phyloP scores from a whole-genome alignment of 306 rosid species.

The Hippophae tibetana region DNA sequence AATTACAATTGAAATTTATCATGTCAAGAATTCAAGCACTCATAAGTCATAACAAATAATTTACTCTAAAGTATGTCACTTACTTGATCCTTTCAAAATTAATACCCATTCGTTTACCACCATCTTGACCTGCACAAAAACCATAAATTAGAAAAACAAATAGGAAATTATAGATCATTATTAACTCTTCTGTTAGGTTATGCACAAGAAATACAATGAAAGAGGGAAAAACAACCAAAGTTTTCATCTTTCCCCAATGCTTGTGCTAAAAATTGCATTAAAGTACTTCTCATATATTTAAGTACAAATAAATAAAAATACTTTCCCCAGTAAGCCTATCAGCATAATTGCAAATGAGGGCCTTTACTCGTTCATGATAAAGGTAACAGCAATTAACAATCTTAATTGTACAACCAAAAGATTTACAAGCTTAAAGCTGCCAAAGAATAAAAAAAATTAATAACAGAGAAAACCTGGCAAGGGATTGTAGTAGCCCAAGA shows the following conservation, averaged over 20 bases:
- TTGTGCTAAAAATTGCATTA: too few relatives aligned
- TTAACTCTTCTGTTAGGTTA: neutral
- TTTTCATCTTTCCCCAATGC: too few relatives aligned
- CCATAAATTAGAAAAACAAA: constrained; percentile 4
- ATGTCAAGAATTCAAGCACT: neutral
- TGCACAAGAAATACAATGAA: too few relatives aligned
- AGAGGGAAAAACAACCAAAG: too few relatives aligned
- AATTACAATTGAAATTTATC: neutral
- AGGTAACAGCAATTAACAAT: too few relatives aligned
- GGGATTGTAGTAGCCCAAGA: constrained; percentile 82
- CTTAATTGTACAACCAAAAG: too few relatives aligned
- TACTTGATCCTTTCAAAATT: constrained; percentile 86
- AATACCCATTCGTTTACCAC: constrained; percentile 85
- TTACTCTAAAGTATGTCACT: constrained; percentile 14
- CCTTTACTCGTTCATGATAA: too few relatives aligned
- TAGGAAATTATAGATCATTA: constrained; percentile 12
- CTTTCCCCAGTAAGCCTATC: too few relatives aligned
- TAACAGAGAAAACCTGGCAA: constrained; percentile 48
- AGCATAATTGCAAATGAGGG: too few relatives aligned
- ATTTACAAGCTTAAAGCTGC: too few relatives aligned
- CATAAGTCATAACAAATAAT: neutral
- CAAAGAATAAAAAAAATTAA: neutral
- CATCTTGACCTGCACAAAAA: constrained; percentile 64
- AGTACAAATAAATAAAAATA: too few relatives aligned
- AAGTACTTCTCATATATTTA: too few relatives aligned